Conservation (phyloP, 305 asterid genomes). For the Solanum hybrid region DNA sequence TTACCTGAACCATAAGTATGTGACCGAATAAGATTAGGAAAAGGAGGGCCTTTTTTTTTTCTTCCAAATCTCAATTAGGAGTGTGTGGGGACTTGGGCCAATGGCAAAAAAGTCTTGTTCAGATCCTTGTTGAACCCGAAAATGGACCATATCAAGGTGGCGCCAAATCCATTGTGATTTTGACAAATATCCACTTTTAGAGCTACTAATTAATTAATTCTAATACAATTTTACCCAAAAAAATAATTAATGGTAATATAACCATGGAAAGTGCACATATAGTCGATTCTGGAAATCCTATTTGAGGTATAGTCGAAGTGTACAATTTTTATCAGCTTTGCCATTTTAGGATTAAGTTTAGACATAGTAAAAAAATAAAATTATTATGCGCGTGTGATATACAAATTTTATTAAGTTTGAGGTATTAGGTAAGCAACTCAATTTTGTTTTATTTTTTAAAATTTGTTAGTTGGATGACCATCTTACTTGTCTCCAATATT, state of each 20-base stretch:
- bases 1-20: too few relatives aligned
- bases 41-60: too few relatives aligned
- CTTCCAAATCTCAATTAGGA: neutral
- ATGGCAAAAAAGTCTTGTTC: neutral
- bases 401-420: neutral
- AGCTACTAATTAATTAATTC: neutral
- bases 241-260: neutral
- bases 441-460: too few relatives aligned
- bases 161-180: too few relatives aligned
- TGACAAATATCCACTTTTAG: neutral
- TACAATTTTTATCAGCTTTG: too few relatives aligned
- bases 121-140: neutral
- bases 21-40: too few relatives aligned
- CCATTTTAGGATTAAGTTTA: neutral
- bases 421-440: neutral
- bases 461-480: neutral
- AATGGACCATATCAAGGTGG: neutral
- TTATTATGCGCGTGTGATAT: neutral
- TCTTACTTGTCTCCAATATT: neutral
- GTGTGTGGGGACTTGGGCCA: neutral
- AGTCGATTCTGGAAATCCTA: neutral
- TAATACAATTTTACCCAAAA: neutral
- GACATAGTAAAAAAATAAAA: too few relatives aligned
- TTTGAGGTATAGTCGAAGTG: neutral
- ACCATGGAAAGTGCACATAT: neutral